Evolutionary conservation across 306 rosid genomes (phyloP), one percentile per base, ranked within the genome.

Genomic region (Astragalus membranaceus): DNA sequence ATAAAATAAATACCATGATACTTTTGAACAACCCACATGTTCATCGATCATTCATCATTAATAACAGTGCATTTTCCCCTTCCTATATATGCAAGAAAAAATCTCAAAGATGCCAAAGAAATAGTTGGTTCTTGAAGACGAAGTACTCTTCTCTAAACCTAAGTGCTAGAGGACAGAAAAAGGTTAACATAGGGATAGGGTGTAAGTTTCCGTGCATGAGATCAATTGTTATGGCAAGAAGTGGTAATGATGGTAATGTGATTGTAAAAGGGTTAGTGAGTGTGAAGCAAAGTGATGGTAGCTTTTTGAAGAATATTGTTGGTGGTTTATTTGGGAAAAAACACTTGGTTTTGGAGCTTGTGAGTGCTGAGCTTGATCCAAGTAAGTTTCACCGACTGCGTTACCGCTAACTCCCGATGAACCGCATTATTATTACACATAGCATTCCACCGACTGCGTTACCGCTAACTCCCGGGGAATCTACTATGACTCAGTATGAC

Each of bases 341-440:
- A 1, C 80, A 20, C 51, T 78, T 16, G 46, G 23, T 10, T 55
- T 65, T 82, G 66, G 80, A 82, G 80, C 75, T 82, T 7, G 75
- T 82, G 1, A 69, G 85, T 7, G 23, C 48, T 4, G 39, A 78
- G 0, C 71, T 73, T 49, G 68, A 74, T 50, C 80, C 85, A 16
- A 74, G 85, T 78, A 77, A 33, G 50, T 73, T 49, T 6, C 10
- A 23, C n/a, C n/a, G n/a, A n/a, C n/a, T n/a, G n/a, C n/a, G n/a
- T n/a, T n/a, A n/a, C n/a, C n/a, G n/a, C n/a, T n/a, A n/a, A n/a
- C n/a, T n/a, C n/a, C n/a, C n/a, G n/a, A n/a, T n/a, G n/a, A n/a
- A n/a, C n/a, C n/a, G n/a, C n/a, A n/a, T n/a, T n/a, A n/a, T n/a
- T n/a, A n/a, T n/a, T n/a, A n/a, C n/a, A n/a, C n/a, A n/a, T n/a